Evolutionary conservation across 2,329 filamentous ascomycete species (phyloP).

Genomic region (Lojkania enalia): DNA sequence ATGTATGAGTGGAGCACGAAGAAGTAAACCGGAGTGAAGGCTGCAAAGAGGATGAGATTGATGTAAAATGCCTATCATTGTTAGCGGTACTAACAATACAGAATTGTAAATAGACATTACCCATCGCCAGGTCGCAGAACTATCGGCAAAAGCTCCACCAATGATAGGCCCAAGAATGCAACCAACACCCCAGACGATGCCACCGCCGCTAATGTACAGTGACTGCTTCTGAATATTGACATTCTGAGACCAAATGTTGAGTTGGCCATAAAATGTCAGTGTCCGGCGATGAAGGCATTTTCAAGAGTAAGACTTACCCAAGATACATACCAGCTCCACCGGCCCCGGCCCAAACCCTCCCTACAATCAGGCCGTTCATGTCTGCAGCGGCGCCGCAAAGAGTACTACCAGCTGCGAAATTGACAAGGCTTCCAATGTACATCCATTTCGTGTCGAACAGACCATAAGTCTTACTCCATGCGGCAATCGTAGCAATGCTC

Average conservation of each 20-base stretch:
- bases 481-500: conserved; percentile 13
- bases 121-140: conserved; percentile 9
- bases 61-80: conserved; percentile 54
- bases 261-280: not conserved
- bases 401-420: conserved; percentile 38
- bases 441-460: conserved; percentile 53
- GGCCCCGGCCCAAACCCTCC: conserved; percentile 49
- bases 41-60: conserved; percentile 55
- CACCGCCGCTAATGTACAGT: conserved; percentile 36
- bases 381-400: conserved; percentile 36
- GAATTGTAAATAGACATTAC: not conserved
- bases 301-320: conserved; percentile 17
- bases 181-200: conserved; percentile 50
- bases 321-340: conserved; percentile 51
- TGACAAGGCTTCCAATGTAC: conserved; percentile 28
- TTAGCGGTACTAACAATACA: not conserved
- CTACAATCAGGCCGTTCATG: conserved; percentile 39
- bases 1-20: conserved; percentile 13
- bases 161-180: conserved; percentile 51
- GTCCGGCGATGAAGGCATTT: not conserved
- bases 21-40: conserved; percentile 41
- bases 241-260: conserved; percentile 24
- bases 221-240: conserved; percentile 36
- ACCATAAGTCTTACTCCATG: conserved; percentile 44
- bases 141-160: conserved; percentile 50